Base-by-base conservation (phyloP, 2,329 filamentous ascomycete species). In the Exophiala spinifera region DNA sequence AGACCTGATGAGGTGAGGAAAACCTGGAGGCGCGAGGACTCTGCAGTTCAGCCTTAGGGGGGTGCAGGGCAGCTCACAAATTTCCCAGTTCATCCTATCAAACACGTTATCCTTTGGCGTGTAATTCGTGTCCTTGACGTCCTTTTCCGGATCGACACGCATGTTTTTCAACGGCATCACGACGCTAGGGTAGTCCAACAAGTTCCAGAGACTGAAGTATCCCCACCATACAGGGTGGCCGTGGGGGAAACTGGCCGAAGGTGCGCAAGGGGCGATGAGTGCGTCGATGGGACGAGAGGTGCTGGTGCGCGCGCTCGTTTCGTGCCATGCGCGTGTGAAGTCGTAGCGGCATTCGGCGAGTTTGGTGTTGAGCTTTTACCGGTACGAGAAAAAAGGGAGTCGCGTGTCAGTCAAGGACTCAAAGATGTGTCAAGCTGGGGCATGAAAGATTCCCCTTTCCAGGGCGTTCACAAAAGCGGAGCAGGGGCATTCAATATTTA, bases 131-230 rank as follows among this genome's bases (percentile, higher is more conserved):
- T 57, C 45, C 37, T 65, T 69, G n/a, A 53, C 52, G 61, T 81
- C 79, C 10, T 69, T 63, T 0, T 61, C 61, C 0, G 70, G 70
- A 47, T 77, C 71, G 1, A 76, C 72, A 25, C 69, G 65, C 25
- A 61, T 46, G 14, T 59, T 49, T 3, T 70, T 72, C 1, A 80
- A 79, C 0, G 85, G 85, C 64, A 88, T 86, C 0, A 83, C 76
- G 1, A 80, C 67, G 8, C 76, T 78, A 0, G 85, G 82, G 66
- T 86, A 87, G 66, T 89, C 84, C 1, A 88, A 75, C 39, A 88
- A 63, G 64, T 88, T 89, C 83, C 84, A 88, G 57, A 84, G 79
- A 0, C 78, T 72, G 0, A 83, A 86, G 61, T 88, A 89, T 1
- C 78, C 78, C 83, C 84, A 88, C 60, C 81, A 81, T 34, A 68